Base-by-base conservation (phyloP, 768 basidiomycete genomes). In the Lactarius indigo region DNA sequence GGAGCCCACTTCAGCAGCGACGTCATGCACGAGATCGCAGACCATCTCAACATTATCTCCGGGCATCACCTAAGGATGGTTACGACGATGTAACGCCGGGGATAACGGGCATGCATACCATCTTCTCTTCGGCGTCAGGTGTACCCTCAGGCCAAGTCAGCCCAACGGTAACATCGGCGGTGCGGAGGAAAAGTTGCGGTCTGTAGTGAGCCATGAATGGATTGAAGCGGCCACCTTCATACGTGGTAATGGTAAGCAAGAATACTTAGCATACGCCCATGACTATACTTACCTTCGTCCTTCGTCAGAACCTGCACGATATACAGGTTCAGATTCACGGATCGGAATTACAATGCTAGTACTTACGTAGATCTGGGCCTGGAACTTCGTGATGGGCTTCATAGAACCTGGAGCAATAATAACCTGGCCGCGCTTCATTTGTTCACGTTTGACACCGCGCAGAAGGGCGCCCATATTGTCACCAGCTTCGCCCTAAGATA, bases 381-480 rank as follows among this genome's bases (percentile, higher is more conserved):
- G 84, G 84, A 98, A 96, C 79, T 92, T 92, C 82, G 91, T 95
- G 72, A 91, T 89, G n/a, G 92, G 83, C 79, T 95, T 96, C 80
- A 98, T 92, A 9, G 92, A 85, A 39, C 94, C 94, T 30, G 96
- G 95, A 37, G 87, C 84, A 72, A 89, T 85, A 74, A 99, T 85
- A 64, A 98, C 90, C 76, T 96, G 94, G 55, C 97, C 97, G 70
- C 97, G 91, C 70, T 86, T 85, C 74, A 99, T 81, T 78, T 98
- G 94, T 75, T 98, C 97, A 69, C 96, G 90, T 81, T 98, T 98
- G 78, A 98, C 82, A 75, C 97, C 96, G 78, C 97, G 94, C 56
- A 99, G 88, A 42, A 99, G 84, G 64, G 90, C 92, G 71, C 97
- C 97, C 94, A 98, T 98, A 83, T 98, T 98, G 79, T 99, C 97